Evolutionary conservation across 805 yeast genomes (phyloP).

Genomic region (Grigorovia transvaalensis): DNA sequence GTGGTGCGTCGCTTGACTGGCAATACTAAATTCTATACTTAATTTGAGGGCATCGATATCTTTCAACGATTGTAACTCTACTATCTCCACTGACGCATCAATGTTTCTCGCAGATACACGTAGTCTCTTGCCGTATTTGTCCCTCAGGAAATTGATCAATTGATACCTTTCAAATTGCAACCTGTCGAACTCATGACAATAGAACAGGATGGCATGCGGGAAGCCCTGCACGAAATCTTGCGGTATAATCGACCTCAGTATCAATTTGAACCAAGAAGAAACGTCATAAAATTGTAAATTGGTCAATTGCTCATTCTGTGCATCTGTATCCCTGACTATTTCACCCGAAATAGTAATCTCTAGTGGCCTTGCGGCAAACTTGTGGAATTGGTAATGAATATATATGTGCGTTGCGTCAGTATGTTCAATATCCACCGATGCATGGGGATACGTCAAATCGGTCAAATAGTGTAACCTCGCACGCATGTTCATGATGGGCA

Average conservation of each 20-base stretch:
- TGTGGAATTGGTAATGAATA: not conserved
- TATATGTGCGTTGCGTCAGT: not conserved
- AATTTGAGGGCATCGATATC: not conserved
- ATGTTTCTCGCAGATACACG: not conserved
- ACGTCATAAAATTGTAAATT: not conserved
- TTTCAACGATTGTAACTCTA: not conserved
- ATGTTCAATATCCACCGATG: slow-evolving; percentile 2
- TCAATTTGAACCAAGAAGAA: slow-evolving; percentile 6
- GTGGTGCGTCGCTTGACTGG: not conserved
- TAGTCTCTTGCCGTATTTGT: slow-evolving; percentile 1
- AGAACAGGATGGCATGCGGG: slow-evolving; percentile 10
- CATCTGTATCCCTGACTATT: not conserved
- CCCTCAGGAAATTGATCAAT: slow-evolving; percentile 3
- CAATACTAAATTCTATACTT: not conserved
- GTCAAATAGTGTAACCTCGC: slow-evolving; percentile 12
- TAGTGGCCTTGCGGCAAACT: not conserved
- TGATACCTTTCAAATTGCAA: slow-evolving; percentile 7
- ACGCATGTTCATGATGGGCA: slow-evolving; percentile 21
- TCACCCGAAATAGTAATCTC: not conserved
- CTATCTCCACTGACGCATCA: not conserved
- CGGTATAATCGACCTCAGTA: slow-evolving; percentile 1
- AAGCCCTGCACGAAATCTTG: not conserved
- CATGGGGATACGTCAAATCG: slow-evolving; percentile 9
- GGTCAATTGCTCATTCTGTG: not conserved
- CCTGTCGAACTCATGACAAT: slow-evolving; percentile 18